phyloP scores from a whole-genome alignment of 176 grass and related monocot species.

The Carex littledalei region DNA sequence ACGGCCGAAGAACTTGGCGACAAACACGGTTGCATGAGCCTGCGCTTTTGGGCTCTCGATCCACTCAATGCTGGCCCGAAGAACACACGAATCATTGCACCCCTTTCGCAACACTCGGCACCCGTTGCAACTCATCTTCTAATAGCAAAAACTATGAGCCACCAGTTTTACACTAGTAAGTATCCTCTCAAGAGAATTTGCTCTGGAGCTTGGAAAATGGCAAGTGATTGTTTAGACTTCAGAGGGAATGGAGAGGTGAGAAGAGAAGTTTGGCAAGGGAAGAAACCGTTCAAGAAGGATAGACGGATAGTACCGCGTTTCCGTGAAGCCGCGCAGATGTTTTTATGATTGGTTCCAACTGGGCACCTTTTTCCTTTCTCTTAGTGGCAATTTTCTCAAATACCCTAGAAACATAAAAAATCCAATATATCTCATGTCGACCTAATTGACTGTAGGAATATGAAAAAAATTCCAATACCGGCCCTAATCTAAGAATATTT shows the following conservation, averaged over 20 bases:
- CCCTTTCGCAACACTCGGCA: slow-evolving; percentile 82
- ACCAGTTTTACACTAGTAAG: neutral
- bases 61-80: slow-evolving; percentile 71
- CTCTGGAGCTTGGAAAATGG: neutral
- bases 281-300: neutral
- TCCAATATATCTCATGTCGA: neutral
- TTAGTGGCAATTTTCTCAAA: neutral
- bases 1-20: slow-evolving; percentile 93
- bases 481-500: too few species aligned
- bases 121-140: slow-evolving; percentile 77
- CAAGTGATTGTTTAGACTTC: neutral
- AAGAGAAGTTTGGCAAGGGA: neutral
- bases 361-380: neutral
- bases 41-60: slow-evolving; percentile 59
- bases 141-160: neutral
- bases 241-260: neutral
- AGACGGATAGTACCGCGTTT: neutral
- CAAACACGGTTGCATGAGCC: slow-evolving; percentile 86
- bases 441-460: too few species aligned
- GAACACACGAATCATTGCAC: slow-evolving; percentile 73
- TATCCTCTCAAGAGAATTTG: neutral
- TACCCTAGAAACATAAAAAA: neutral
- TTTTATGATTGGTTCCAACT: slow-evolving; percentile 12
- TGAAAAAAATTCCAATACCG: too few species aligned
- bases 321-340: slow-evolving; percentile 12